A percentile compares a stretch with the other conserved stretches of the same genome.
phyloP scores from a whole-genome alignment of 2,329 filamentous ascomycete genomes.

The Drechmeria coniospora region DNA sequence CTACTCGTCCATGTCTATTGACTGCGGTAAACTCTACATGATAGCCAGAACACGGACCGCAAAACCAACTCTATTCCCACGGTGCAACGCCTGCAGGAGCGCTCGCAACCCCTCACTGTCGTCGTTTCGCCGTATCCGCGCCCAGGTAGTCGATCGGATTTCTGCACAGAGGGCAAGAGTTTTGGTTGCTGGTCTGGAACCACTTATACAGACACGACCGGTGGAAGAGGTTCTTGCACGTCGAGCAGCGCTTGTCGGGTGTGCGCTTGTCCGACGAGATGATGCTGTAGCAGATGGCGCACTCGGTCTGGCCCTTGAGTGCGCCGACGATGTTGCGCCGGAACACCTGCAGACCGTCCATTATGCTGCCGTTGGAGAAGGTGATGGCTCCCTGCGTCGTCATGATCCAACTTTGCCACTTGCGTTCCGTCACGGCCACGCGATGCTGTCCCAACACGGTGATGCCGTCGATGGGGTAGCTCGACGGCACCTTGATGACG shows the following conservation, averaged over 20 bases:
- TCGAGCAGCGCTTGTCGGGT: slow-evolving; percentile 80
- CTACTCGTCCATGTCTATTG: no score
- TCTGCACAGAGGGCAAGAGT: slow-evolving; percentile 81
- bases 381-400: slow-evolving; percentile 86
- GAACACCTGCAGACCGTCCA: slow-evolving; percentile 76
- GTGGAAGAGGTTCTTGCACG: slow-evolving; percentile 92
- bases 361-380: slow-evolving; percentile 76
- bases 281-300: slow-evolving; percentile 92
- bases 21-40: no score
- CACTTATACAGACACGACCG: slow-evolving; percentile 83
- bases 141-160: slow-evolving; percentile 60
- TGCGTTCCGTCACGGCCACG: slow-evolving; percentile 76
- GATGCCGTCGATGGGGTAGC: slow-evolving; percentile 71
- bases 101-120: slow-evolving; percentile 13
- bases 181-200: slow-evolving; percentile 89
- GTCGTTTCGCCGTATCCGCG: slow-evolving; percentile 22
- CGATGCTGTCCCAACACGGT: slow-evolving; percentile 63
- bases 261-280: slow-evolving; percentile 78
- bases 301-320: slow-evolving; percentile 86
- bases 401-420: slow-evolving; percentile 84
- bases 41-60: no score
- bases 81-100: no score
- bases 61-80: no score
- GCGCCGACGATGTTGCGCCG: slow-evolving; percentile 74
- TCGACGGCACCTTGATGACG: slow-evolving; percentile 61